Evolutionary conservation across 805 yeast genomes (phyloP).

Genomic region (Starmerella sp.): DNA sequence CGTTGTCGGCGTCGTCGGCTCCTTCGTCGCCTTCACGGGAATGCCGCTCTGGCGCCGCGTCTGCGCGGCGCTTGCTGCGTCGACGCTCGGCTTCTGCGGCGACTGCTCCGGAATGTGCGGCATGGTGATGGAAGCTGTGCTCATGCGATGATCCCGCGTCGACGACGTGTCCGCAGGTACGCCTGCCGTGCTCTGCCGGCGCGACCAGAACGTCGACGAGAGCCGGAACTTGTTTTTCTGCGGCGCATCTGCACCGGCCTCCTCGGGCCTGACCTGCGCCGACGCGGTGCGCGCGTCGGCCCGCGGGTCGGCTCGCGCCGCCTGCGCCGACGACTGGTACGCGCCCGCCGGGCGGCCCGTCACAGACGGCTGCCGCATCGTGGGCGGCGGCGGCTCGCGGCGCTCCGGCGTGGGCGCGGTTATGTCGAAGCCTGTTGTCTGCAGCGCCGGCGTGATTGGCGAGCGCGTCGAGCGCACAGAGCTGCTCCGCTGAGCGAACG

Average conservation of each 20-base stretch:
- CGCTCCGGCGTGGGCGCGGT: constrained; percentile 8
- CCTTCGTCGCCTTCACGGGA: constrained; percentile 18
- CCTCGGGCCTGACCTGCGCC: not conserved
- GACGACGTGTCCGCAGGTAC: not conserved
- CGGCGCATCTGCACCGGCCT: not conserved
- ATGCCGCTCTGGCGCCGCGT: constrained; percentile 13
- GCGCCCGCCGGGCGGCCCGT: not conserved
- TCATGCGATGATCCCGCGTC: constrained; percentile 2
- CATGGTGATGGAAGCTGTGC: not conserved
- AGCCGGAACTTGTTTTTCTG: constrained; percentile 7
- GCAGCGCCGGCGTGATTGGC: not conserved
- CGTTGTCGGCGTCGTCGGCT: constrained; percentile 24
- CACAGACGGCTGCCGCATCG: constrained; percentile 1
- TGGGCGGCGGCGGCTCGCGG: constrained; percentile 9
- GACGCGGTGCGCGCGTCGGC: not conserved
- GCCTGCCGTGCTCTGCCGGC: not conserved
- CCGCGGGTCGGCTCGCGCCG: not conserved
- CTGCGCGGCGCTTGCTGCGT: constrained; percentile 1
- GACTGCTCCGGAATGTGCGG: constrained; percentile 1
- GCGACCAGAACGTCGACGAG: constrained; percentile 6
- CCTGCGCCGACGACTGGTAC: not conserved
- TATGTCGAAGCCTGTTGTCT: not conserved
- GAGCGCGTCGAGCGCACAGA: not conserved
- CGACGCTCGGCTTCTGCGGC: not conserved
- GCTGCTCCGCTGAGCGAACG: not conserved